Conservation (phyloP, 805 yeast genomes). For the Metschnikowia continentalis region DNA sequence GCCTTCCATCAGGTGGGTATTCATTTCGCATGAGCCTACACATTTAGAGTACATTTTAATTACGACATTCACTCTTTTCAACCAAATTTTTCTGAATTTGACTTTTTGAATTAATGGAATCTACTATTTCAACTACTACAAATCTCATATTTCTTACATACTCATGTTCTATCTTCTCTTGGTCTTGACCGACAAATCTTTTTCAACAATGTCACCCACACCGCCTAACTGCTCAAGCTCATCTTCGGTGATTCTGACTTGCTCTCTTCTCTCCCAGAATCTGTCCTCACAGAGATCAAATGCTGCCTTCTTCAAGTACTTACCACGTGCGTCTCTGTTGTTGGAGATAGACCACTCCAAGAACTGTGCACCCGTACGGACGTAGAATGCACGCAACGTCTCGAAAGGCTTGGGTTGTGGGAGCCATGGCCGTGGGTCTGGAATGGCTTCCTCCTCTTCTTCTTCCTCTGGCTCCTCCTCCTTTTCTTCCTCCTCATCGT, state of each 20-base stretch:
- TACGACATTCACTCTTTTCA: neutral
- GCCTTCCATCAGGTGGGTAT: conserved; percentile 97
- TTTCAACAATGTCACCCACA: conserved; percentile 81
- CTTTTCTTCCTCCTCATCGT: conserved; percentile 50
- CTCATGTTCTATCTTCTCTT: conserved; percentile 41
- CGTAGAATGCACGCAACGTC: conserved; percentile 73
- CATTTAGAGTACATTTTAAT: neutral
- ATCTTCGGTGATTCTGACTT: conserved; percentile 83
- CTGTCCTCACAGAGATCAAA: conserved; percentile 90
- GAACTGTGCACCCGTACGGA: conserved; percentile 81
- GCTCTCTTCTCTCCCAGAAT: conserved; percentile 99
- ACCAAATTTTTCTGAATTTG: too few relatives aligned
- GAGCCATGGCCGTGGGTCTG: conserved; percentile 93
- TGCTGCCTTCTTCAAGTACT: conserved; percentile 80
- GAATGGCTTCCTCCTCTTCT: conserved; percentile 62
- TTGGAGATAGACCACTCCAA: conserved; percentile 91
- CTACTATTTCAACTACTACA: too few relatives aligned
- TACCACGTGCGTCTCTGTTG: conserved; percentile 82
- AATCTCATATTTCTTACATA: neutral
- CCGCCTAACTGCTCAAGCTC: conserved; percentile 87
- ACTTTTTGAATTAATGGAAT: too few relatives aligned
- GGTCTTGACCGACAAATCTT: conserved; percentile 48
- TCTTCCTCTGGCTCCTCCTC: conserved; percentile 69
- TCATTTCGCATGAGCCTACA: conserved; percentile 68
- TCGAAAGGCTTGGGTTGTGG: conserved; percentile 97